Conservation (phyloP, 805 yeast species). For the Saccharomycopsis fibuligera region DNA sequence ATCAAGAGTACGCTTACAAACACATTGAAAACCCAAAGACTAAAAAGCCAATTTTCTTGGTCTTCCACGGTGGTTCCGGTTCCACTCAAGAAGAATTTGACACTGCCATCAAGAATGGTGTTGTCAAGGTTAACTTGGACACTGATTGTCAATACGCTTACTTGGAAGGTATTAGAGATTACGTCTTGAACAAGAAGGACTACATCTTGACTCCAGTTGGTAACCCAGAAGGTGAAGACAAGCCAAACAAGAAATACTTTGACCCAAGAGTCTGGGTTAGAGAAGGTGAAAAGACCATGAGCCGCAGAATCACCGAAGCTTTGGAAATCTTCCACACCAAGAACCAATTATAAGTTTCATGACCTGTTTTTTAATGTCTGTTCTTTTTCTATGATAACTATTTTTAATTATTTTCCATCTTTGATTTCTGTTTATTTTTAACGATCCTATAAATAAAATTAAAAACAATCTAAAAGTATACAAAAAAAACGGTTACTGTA, state of each 20-base stretch:
- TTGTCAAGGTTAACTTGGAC: conserved; percentile 97
- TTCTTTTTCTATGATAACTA: too few relatives aligned
- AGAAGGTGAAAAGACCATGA: conserved; percentile 99
- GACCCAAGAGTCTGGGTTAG: conserved; percentile 99
- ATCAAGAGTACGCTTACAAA: conserved; percentile 77
- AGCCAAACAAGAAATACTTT: conserved; percentile 99
- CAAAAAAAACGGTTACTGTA: too few relatives aligned
- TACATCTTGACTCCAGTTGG: conserved; percentile 86
- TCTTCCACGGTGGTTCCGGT: conserved; percentile 99
- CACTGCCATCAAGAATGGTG: conserved; percentile 88
- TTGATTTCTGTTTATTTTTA: neutral
- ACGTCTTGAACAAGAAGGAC: conserved; percentile 92
- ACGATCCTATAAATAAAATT: neutral
- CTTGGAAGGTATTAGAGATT: conserved; percentile 95
- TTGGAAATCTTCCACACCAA: conserved; percentile 80
- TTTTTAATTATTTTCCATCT: neutral
- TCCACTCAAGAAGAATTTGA: conserved; percentile 87
- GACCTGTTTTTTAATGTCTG: too few relatives aligned
- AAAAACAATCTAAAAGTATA: too few relatives aligned
- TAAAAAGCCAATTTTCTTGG: conserved; percentile 81
- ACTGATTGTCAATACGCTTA: conserved; percentile 99
- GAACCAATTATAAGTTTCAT: conserved; percentile 42
- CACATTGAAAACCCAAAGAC: conserved; percentile 48
- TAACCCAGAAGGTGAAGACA: conserved; percentile 98
- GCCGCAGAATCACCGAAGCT: conserved; percentile 76